Conservation (phyloP, 2,329 filamentous ascomycete genomes). For the Nakataea oryzae region DNA sequence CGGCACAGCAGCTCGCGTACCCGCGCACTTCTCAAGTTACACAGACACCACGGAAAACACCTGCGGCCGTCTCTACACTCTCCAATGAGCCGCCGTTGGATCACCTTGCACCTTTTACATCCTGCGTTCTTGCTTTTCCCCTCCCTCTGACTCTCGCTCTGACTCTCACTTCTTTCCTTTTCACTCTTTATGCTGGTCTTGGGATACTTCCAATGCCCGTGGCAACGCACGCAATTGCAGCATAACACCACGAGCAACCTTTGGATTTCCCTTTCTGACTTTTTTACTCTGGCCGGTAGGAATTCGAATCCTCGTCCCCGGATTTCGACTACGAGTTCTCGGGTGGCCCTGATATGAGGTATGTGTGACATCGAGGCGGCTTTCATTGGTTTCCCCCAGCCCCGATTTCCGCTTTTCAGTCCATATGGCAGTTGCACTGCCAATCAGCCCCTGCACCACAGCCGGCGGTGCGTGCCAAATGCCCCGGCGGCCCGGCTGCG, state of each 20-base stretch:
- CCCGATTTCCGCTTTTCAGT: not conserved
- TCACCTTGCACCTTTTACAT: not conserved
- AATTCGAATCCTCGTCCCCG: conserved; percentile 42
- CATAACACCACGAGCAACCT: not conserved
- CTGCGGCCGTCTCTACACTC: not conserved
- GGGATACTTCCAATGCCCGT: not conserved
- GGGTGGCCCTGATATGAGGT: conserved; percentile 42
- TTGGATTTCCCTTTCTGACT: not conserved
- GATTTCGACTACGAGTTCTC: conserved; percentile 44
- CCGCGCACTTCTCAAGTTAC: not conserved
- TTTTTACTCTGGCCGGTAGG: conserved; percentile 29
- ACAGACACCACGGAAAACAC: not conserved
- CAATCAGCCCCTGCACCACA: not conserved
- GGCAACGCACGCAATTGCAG: not conserved
- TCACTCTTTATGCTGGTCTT: not conserved
- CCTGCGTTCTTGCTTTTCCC: not conserved
- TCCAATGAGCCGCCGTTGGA: not conserved
- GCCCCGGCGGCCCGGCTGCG: not conserved
- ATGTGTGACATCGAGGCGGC: conserved; percentile 18
- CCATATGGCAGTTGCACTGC: not conserved
- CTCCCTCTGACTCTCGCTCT: not conserved
- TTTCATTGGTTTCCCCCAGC: not conserved
- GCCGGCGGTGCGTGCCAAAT: not conserved
- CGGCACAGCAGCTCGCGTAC: not conserved
- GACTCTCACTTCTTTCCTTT: not conserved